Evolutionary conservation across 2,329 filamentous ascomycete species (phyloP).

Genomic region (Talaromyces sp.): DNA sequence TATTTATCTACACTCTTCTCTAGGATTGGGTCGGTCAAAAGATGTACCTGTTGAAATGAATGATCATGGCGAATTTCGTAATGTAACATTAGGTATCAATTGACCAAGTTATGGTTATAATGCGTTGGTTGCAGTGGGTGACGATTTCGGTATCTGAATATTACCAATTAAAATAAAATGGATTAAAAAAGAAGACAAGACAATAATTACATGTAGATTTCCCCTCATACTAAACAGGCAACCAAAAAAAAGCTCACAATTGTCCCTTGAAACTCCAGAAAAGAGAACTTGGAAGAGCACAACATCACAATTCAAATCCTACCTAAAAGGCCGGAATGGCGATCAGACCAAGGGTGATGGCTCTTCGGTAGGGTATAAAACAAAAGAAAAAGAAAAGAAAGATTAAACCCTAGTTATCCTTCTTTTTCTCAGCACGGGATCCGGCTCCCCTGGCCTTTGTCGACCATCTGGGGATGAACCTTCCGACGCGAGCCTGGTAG

Average conservation of each 20-base stretch:
- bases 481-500: slow-evolving; percentile 79
- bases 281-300: neutral
- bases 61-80: neutral
- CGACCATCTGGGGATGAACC: slow-evolving; percentile 64
- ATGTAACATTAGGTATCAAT: neutral
- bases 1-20: no score
- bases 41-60: neutral
- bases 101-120: neutral
- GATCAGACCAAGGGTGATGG: neutral
- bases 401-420: neutral
- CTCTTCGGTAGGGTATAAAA: neutral
- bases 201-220: neutral
- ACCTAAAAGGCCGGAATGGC: neutral
- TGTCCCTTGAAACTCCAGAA: neutral
- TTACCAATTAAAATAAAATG: no score
- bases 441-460: slow-evolving; percentile 24
- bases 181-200: neutral
- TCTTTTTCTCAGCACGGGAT: slow-evolving; percentile 2
- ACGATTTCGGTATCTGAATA: no score
- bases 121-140: no score
- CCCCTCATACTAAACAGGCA: neutral
- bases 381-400: neutral
- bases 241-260: neutral
- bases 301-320: neutral
- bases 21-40: neutral